Conservation (phyloP, 192 early-diverging fungal species). For the Linnemannia hyalina region DNA sequence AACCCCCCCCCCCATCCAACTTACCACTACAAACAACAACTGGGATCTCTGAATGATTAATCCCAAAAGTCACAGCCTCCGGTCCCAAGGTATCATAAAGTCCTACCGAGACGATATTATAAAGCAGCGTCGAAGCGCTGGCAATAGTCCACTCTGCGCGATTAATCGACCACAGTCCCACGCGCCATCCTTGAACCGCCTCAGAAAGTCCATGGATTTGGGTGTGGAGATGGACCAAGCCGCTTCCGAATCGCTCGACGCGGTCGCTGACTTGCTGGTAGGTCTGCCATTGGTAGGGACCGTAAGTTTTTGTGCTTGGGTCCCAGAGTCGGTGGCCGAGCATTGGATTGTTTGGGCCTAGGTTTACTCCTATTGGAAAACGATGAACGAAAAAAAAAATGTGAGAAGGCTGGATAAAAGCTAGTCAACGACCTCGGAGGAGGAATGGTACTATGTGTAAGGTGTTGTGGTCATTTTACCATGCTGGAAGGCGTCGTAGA, state of each 20-base stretch:
- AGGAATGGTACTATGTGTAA: not conserved
- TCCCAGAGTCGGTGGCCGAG: slow-evolving; percentile 70
- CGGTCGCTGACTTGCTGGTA: slow-evolving; percentile 71
- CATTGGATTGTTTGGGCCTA: slow-evolving; percentile 58
- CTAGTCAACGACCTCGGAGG: not conserved
- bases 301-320: slow-evolving; percentile 65
- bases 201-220: not conserved
- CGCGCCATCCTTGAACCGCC: slow-evolving; percentile 29
- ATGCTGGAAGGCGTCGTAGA: slow-evolving; percentile 51
- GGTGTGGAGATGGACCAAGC: slow-evolving; percentile 63
- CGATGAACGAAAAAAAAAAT: not conserved
- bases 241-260: slow-evolving; percentile 72
- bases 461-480: not conserved
- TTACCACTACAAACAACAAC: slow-evolving; percentile 68
- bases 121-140: slow-evolving; percentile 68
- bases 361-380: slow-evolving; percentile 63
- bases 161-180: slow-evolving; percentile 82
- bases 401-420: not conserved
- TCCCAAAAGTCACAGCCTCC: slow-evolving; percentile 83
- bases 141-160: slow-evolving; percentile 80
- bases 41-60: slow-evolving; percentile 84
- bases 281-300: slow-evolving; percentile 74
- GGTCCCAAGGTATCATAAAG: slow-evolving; percentile 91
- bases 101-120: slow-evolving; percentile 75
- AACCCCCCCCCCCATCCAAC: not conserved